Evolutionary conservation across 1,284 basidiomycete species (phyloP).

Genomic region (Hymenochaete sp.): DNA sequence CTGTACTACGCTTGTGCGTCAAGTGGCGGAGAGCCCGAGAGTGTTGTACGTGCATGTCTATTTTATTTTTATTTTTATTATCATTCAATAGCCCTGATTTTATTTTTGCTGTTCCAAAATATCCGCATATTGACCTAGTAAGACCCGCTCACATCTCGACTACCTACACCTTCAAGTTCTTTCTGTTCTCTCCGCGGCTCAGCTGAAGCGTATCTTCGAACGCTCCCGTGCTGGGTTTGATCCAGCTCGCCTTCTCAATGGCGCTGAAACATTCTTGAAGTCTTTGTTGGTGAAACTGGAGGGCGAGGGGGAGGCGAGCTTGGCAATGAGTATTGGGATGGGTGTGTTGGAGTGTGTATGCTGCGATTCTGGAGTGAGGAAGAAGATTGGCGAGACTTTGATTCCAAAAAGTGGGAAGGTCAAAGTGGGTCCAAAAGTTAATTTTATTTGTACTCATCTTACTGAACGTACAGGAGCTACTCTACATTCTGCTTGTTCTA

Average conservation of each 20-base stretch:
- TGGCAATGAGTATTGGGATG: conserved; percentile 72
- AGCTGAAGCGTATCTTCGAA: conserved; percentile 81
- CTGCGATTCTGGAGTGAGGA: conserved; percentile 60
- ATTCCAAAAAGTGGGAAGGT: conserved; percentile 74
- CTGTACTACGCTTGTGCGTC: conserved; percentile 89
- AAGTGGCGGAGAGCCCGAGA: conserved; percentile 89
- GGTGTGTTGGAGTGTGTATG: conserved; percentile 77
- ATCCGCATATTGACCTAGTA: conserved; percentile 29
- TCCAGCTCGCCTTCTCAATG: conserved; percentile 74
- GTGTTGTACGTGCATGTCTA: conserved; percentile 57
- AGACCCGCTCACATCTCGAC: conserved; percentile 90
- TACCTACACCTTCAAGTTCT: conserved; percentile 90
- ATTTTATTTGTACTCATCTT: not conserved
- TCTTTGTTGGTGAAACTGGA: conserved; percentile 66
- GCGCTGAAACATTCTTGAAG: conserved; percentile 74
- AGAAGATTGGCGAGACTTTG: conserved; percentile 65
- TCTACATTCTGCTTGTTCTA: conserved; percentile 84
- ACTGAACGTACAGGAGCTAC: conserved; percentile 55
- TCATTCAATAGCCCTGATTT: not conserved
- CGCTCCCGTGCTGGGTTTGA: conserved; percentile 90
- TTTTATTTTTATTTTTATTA: not conserved
- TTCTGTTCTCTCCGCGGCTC: conserved; percentile 79
- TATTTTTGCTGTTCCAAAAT: conserved; percentile 2
- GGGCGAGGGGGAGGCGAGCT: too few relatives aligned
- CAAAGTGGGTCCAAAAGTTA: conserved; percentile 43